phyloP scores from a whole-genome alignment of 2,329 filamentous ascomycete genomes.

The Sporothrix mexicana region DNA sequence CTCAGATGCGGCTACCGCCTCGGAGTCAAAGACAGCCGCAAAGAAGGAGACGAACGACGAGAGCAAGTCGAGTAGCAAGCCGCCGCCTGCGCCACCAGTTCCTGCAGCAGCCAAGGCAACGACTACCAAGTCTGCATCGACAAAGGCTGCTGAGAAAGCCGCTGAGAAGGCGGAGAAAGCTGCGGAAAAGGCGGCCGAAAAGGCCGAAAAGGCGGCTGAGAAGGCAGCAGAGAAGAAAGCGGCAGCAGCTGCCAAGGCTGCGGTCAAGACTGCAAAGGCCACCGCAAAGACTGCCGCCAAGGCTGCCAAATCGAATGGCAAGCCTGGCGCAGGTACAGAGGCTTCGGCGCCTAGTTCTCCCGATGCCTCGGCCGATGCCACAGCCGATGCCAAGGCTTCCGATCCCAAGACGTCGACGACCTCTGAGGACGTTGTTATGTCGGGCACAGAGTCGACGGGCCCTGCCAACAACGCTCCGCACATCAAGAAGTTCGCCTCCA shows the following conservation, averaged over 20 bases:
- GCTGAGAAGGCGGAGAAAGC: conserved; percentile 32
- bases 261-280: conserved; percentile 36
- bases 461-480: conserved; percentile 37
- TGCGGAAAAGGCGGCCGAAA: conserved; percentile 27
- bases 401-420: conserved; percentile 38
- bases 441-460: conserved; percentile 34
- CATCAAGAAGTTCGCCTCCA: conserved; percentile 54
- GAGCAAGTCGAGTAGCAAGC: conserved; percentile 37
- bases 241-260: conserved; percentile 33
- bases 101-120: conserved; percentile 45
- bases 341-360: background rate
- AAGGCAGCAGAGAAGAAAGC: conserved; percentile 30
- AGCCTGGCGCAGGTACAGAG: conserved; percentile 6
- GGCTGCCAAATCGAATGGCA: conserved; percentile 25
- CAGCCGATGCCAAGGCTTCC: conserved; percentile 30
- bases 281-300: conserved; percentile 29
- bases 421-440: conserved; percentile 40
- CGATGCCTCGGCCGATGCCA: conserved; percentile 12
- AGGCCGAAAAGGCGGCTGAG: conserved; percentile 31
- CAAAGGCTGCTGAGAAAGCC: conserved; percentile 41
- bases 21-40: conserved; percentile 3
- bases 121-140: conserved; percentile 34
- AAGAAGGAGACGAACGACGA: conserved; percentile 31
- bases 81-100: conserved; percentile 28
- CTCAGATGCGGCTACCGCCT: background rate